These are phyloP conservation scores for Fusarium haematococcum DNA, from an alignment of 2,329 filamentous ascomycete species.

Conservation along the genomic window DNA sequence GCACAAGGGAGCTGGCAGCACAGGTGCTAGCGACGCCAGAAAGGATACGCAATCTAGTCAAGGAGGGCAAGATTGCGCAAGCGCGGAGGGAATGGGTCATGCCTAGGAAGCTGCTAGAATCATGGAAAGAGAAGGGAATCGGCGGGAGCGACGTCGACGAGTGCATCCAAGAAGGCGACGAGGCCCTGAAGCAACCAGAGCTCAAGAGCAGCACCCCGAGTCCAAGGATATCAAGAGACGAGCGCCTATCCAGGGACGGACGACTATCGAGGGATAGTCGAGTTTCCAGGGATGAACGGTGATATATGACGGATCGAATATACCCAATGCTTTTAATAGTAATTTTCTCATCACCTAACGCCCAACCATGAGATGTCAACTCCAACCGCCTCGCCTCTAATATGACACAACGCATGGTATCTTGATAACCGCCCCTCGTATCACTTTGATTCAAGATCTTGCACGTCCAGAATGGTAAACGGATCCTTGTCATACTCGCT, in stretches of 20 bases:
- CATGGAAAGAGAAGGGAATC: slow-evolving; percentile 66
- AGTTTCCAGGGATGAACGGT: slow-evolving; percentile 24
- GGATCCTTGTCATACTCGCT: slow-evolving; percentile 89
- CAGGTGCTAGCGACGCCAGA: slow-evolving; percentile 73
- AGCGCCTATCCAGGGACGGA: slow-evolving; percentile 31
- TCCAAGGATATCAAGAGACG: slow-evolving; percentile 37
- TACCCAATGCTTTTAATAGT: slow-evolving; percentile 35
- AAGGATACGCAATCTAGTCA: slow-evolving; percentile 68
- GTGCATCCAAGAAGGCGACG: slow-evolving; percentile 67
- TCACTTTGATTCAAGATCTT: slow-evolving; percentile 47
- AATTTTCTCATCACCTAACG: not conserved
- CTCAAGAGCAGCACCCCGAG: slow-evolving; percentile 31
- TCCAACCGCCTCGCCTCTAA: not conserved
- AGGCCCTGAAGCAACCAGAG: slow-evolving; percentile 51
- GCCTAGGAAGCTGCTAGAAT: slow-evolving; percentile 62
- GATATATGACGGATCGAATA: slow-evolving; percentile 25
- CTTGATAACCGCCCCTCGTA: not conserved
- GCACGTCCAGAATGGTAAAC: slow-evolving; percentile 78
- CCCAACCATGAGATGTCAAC: slow-evolving; percentile 2
- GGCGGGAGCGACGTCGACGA: slow-evolving; percentile 67
- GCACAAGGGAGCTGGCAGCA: slow-evolving; percentile 67
- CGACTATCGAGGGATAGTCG: slow-evolving; percentile 33
- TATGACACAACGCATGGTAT: not conserved
- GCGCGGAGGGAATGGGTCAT: slow-evolving; percentile 69
- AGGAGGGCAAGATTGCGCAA: slow-evolving; percentile 69